Percentiles rank a stretch among this genome's conserved stretches.
Evolutionary conservation across 345 rosid species (phyloP).

Genomic region (Combretum micranthum): DNA sequence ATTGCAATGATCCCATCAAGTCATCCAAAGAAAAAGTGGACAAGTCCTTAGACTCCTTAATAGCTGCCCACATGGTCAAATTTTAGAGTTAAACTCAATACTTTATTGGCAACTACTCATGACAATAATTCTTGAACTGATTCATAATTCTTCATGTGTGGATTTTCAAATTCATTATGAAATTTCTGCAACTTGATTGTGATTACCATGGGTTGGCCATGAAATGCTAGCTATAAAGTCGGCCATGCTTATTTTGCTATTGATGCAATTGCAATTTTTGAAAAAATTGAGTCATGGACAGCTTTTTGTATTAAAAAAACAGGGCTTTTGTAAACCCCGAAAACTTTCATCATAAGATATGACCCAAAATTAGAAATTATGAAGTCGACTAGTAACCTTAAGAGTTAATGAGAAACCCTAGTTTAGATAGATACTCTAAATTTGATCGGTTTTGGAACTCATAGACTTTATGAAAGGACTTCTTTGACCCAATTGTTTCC

Average conservation of each 20-base stretch:
- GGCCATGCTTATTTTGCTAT: background rate
- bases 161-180: background rate
- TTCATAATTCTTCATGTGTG: background rate
- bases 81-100: slow-evolving; percentile 2
- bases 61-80: slow-evolving; percentile 14
- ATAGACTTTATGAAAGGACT: too few relatives aligned
- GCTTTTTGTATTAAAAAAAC: slow-evolving; percentile 1
- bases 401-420: too few relatives aligned
- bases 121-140: background rate
- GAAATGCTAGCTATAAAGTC: background rate
- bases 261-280: background rate
- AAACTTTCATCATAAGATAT: too few relatives aligned
- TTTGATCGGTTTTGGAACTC: too few relatives aligned
- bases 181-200: background rate
- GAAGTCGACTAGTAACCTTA: too few relatives aligned
- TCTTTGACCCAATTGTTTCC: too few relatives aligned
- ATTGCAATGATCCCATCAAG: too few relatives aligned
- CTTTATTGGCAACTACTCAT: background rate
- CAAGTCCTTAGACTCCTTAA: too few relatives aligned
- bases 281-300: background rate
- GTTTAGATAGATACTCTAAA: too few relatives aligned
- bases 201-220: background rate
- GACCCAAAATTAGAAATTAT: too few relatives aligned
- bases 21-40: too few relatives aligned
- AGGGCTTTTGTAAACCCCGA: too few relatives aligned